Evolutionary conservation across 805 yeast genomes (phyloP), one percentile per base, ranked within the genome.

Genomic region (Wickerhamomyces pijperi): DNA sequence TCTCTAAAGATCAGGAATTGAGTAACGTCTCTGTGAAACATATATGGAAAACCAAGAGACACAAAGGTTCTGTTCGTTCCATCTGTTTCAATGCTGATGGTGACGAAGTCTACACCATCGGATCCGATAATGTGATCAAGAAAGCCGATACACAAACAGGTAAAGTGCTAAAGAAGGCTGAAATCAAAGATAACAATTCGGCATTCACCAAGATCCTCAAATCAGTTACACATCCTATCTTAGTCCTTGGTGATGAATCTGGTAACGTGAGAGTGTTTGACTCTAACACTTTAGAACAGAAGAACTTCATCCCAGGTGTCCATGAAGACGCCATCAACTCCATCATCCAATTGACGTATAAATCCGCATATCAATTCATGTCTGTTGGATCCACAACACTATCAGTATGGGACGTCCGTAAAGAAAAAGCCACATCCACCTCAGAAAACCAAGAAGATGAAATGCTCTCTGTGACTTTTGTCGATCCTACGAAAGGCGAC

Each of bases 401-500:
- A 34, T 71, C 86, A 1, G 80, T 79, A 42, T 68, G 88, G 50
- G 97, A 90, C 56, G 67, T 81, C 3, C 64, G 96, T 36, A 83
- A 81, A 48, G 47, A 52, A 2, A 48, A 53, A 19, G 57, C 54
- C 2, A 57, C 80, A 2, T 60, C 72, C 3, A 70, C 70, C 32
- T 78, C 88, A 29, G 97, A 88, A 45, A 88, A 86, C 54, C 98
- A 90, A 61, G 95, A 82, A 48, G 97, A 90, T 53, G 98, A 90
- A 54, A 61, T 90, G n/a, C 60, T 90, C 34, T 69, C 87, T 40
- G 80, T 85, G 50, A 64, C 83, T 31, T 76, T 78, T 61, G 71
- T 78, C 2, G 83, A 80, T 45, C 72, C 72, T 2, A 70, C 76
- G 13, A 71, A 69, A 36, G 83, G 78, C 39, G 78, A 75, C 16